Evolutionary conservation across 1,139 yeast species (phyloP).

Genomic region (Yamadazyma taylorii): DNA sequence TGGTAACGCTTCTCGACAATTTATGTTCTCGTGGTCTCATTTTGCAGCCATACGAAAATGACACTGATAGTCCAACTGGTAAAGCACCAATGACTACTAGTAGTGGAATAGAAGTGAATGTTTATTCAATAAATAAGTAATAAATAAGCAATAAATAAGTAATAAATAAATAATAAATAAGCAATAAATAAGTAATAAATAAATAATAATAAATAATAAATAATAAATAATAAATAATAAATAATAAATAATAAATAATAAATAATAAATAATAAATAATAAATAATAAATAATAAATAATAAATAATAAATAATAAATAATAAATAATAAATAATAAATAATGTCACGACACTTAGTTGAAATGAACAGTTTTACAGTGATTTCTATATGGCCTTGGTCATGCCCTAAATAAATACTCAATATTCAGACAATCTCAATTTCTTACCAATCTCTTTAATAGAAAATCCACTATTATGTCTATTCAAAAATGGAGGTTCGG

Average conservation of each 20-base stretch:
- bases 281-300: slow-evolving; percentile 3
- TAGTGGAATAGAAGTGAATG: too few species aligned
- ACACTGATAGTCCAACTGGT: too few species aligned
- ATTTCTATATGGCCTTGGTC: too few species aligned
- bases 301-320: slow-evolving; percentile 9
- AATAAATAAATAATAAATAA: slow-evolving; percentile 7
- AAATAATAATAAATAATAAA: slow-evolving; percentile 7
- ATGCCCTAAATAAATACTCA: too few species aligned
- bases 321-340: neutral
- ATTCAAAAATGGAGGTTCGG: slow-evolving; percentile 58
- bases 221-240: slow-evolving; percentile 7
- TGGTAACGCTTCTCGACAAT: too few species aligned
- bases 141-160: slow-evolving; percentile 8
- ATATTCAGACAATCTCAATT: slow-evolving; percentile 71
- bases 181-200: slow-evolving; percentile 8
- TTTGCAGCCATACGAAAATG: too few species aligned
- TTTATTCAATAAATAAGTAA: neutral
- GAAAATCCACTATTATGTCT: slow-evolving; percentile 49
- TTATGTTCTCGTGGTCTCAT: too few species aligned
- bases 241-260: slow-evolving; percentile 9
- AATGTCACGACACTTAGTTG: slow-evolving; percentile 1
- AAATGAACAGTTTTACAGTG: too few species aligned
- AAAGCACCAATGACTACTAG: too few species aligned
- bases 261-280: slow-evolving; percentile 4
- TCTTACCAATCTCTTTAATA: slow-evolving; percentile 66